These are phyloP conservation scores for Grammothele lineata DNA, from an alignment of 768 basidiomycete species.

Conservation along the genomic window DNA sequence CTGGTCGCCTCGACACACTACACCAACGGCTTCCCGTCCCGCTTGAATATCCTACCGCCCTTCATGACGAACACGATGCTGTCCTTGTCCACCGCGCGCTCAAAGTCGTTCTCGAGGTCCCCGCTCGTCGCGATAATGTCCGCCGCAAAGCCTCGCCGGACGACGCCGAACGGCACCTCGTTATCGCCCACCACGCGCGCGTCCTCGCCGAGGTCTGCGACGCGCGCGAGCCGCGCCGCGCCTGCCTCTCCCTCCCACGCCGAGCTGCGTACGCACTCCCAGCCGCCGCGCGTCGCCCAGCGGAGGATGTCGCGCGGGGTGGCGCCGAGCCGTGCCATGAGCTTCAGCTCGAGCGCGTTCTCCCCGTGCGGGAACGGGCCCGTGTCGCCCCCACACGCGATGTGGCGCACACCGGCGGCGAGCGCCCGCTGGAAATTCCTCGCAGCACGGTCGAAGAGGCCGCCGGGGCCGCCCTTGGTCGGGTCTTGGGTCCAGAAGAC, in stretches of 20 bases:
- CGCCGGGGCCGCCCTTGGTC: slow-evolving; percentile 10
- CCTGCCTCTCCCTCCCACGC: slow-evolving; percentile 39
- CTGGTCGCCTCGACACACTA: neutral
- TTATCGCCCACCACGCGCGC: slow-evolving; percentile 37
- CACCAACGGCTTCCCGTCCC: slow-evolving; percentile 28
- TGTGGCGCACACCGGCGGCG: slow-evolving; percentile 36
- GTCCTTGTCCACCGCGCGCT: slow-evolving; percentile 41
- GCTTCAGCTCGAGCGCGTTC: slow-evolving; percentile 55
- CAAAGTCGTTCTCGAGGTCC: slow-evolving; percentile 36
- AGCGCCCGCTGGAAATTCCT: slow-evolving; percentile 44
- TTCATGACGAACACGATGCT: slow-evolving; percentile 58
- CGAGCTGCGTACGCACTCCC: slow-evolving; percentile 48
- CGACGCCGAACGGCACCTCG: slow-evolving; percentile 51
- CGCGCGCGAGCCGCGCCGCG: slow-evolving; percentile 21
- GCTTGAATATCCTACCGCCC: slow-evolving; percentile 44
- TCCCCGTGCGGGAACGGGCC: slow-evolving; percentile 59
- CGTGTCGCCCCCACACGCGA: slow-evolving; percentile 64
- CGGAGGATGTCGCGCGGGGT: slow-evolving; percentile 46
- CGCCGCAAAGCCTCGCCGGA: slow-evolving; percentile 53
- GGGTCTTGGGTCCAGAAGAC: slow-evolving; percentile 36
- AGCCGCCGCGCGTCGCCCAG: slow-evolving; percentile 59
- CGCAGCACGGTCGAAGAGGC: slow-evolving; percentile 35
- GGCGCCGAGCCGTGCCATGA: slow-evolving; percentile 57
- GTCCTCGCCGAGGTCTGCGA: slow-evolving; percentile 25
- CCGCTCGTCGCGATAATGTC: slow-evolving; percentile 39